Evolutionary conservation across 768 basidiomycete species (phyloP).

Genomic region (Suillus weaverae): DNA sequence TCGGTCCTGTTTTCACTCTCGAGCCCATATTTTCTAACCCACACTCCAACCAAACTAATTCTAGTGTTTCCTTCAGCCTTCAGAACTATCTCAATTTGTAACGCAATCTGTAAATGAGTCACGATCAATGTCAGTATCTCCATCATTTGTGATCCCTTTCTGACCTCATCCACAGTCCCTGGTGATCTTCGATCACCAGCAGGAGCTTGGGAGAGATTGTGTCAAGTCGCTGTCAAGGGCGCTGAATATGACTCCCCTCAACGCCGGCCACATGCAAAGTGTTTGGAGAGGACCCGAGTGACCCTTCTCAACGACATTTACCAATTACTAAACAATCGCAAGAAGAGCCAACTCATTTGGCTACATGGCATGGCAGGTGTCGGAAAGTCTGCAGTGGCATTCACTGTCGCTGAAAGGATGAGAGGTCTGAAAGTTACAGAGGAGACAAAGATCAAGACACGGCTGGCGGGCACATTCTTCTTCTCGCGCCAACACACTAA

Average conservation of each 20-base stretch:
- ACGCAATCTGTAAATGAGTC: no score
- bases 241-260: background rate
- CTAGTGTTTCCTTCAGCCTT: no score
- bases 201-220: background rate
- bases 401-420: background rate
- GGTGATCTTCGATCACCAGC: background rate
- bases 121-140: no score
- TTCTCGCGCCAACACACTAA: background rate
- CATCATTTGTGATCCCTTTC: no score
- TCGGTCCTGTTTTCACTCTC: no score
- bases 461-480: background rate
- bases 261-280: background rate
- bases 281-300: background rate
- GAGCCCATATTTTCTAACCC: no score
- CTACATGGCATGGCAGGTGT: background rate
- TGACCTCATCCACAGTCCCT: background rate
- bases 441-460: background rate
- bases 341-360: background rate
- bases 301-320: background rate
- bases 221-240: background rate
- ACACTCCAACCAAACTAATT: no score
- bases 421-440: background rate
- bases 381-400: background rate
- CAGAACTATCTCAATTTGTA: no score
- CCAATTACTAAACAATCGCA: background rate